Percentiles rank a stretch among this genome's conserved stretches.
phyloP scores from a whole-genome alignment of 495 filamentous ascomycete species.

The Neurospora sp. region DNA sequence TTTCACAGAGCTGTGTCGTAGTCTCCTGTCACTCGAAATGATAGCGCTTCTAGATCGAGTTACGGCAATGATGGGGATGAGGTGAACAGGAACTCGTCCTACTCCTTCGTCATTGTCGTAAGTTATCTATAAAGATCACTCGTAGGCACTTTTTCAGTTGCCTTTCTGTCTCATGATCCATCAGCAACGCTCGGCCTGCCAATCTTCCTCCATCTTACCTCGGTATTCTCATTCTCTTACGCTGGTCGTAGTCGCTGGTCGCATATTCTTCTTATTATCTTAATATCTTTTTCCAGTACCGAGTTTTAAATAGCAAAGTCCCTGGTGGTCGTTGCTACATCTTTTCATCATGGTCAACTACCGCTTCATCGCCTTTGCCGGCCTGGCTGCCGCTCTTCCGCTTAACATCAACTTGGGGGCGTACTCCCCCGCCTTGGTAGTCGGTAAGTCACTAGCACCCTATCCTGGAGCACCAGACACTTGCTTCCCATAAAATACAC shows the following conservation, averaged over 20 bases:
- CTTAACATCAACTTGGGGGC: conserved; percentile 53
- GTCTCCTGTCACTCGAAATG: neutral
- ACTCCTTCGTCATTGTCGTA: neutral
- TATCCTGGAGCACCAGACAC: no score
- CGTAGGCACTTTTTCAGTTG: neutral
- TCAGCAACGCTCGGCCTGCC: conserved; percentile 22
- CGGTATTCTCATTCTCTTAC: conserved; percentile 14
- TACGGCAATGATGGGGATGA: neutral
- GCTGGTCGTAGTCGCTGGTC: conserved; percentile 33
- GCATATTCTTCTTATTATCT: conserved; percentile 15
- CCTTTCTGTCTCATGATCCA: conserved; percentile 26
- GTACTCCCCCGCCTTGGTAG: conserved; percentile 46
- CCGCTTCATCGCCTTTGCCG: conserved; percentile 28
- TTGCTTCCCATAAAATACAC: no score
- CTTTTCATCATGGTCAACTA: conserved; percentile 34
- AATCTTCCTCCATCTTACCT: conserved; percentile 17
- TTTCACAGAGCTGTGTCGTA: neutral
- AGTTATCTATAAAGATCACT: neutral
- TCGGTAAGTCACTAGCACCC: conserved; percentile 11
- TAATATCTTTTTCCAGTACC: neutral
- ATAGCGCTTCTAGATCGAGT: neutral
- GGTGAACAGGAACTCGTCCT: neutral
- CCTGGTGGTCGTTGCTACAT: neutral
- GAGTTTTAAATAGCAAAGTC: neutral
- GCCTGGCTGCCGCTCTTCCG: conserved; percentile 39